Percentiles rank a stretch among this genome's conserved stretches.
Conservation (phyloP, 2,329 filamentous ascomycete species). For the Thermoascus crustaceus region DNA sequence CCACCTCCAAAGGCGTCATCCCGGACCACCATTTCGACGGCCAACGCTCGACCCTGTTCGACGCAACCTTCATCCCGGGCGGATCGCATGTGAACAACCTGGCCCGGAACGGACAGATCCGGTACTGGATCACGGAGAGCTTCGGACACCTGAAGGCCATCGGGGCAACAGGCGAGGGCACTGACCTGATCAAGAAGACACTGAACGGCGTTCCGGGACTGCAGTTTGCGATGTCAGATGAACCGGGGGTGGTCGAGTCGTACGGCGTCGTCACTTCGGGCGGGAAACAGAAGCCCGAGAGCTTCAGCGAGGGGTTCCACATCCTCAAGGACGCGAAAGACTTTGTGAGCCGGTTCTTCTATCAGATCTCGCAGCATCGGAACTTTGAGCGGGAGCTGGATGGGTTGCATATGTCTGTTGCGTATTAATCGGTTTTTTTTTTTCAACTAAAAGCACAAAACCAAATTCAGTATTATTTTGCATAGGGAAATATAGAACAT, state of each 20-base stretch:
- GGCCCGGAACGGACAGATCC: conserved; percentile 59
- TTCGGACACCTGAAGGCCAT: conserved; percentile 78
- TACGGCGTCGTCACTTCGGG: conserved; percentile 70
- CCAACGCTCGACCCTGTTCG: conserved; percentile 67
- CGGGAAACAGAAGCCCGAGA: conserved; percentile 44
- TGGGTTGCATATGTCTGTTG: conserved; percentile 58
- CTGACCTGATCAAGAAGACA: conserved; percentile 51
- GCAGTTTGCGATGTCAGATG: conserved; percentile 42
- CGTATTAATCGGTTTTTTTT: too few relatives aligned
- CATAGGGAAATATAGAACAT: too few relatives aligned
- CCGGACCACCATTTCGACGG: conserved; percentile 74
- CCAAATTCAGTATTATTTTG: too few relatives aligned
- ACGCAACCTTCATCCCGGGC: conserved; percentile 67
- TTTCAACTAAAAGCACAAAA: too few relatives aligned
- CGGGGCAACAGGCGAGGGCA: conserved; percentile 64
- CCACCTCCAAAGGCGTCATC: conserved; percentile 31
- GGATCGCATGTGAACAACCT: conserved; percentile 52
- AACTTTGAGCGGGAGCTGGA: conserved; percentile 68
- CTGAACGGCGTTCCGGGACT: conserved; percentile 39
- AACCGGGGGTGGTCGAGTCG: conserved; percentile 51
- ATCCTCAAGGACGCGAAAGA: conserved; percentile 60
- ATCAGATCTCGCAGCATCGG: conserved; percentile 61
- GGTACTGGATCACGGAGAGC: conserved; percentile 71
- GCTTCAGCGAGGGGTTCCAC: conserved; percentile 52
- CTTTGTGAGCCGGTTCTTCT: conserved; percentile 65